These are phyloP conservation scores for Leccinum truebloodii DNA, from an alignment of 768 basidiomycete species.

Conservation along the genomic window DNA sequence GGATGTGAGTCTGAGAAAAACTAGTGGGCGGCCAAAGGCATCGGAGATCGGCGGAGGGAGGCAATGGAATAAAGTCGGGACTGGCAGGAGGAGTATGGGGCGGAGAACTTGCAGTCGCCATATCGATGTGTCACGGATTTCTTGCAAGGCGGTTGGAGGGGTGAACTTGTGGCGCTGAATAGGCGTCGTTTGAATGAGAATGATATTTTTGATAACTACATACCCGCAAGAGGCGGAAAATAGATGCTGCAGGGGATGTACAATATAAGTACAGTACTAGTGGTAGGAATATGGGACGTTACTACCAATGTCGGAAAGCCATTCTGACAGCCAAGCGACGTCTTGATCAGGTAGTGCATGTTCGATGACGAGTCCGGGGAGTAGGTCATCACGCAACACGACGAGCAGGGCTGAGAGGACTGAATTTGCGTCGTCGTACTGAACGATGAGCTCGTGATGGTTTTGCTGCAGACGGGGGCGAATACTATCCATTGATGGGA, in stretches of 20 bases:
- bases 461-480: conserved; percentile 41
- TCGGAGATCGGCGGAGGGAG: conserved; percentile 57
- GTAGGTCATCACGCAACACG: conserved; percentile 53
- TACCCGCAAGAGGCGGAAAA: conserved; percentile 67
- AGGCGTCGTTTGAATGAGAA: conserved; percentile 7
- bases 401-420: conserved; percentile 49
- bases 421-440: conserved; percentile 52
- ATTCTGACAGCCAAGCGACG: conserved; percentile 55
- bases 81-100: conserved; percentile 38
- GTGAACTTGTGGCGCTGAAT: conserved; percentile 67
- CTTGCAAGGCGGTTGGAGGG: conserved; percentile 60
- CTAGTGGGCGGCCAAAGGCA: conserved; percentile 64
- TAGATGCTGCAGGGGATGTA: conserved; percentile 38
- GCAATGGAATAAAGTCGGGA: conserved; percentile 43
- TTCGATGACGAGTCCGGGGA: conserved; percentile 62
- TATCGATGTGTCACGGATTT: conserved; percentile 51
- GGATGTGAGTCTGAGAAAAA: conserved; percentile 51
- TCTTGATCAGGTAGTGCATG: conserved; percentile 49
- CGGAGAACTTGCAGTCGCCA: conserved; percentile 50
- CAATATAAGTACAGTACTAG: not conserved
- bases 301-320: conserved; percentile 66
- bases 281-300: not conserved
- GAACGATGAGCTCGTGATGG: conserved; percentile 45
- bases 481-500: not conserved
- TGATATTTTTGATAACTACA: conserved; percentile 19